These are phyloP conservation scores for Stevia rebaudiana DNA, from an alignment of 140 eudicot genomes.

Conservation along the genomic window DNA sequence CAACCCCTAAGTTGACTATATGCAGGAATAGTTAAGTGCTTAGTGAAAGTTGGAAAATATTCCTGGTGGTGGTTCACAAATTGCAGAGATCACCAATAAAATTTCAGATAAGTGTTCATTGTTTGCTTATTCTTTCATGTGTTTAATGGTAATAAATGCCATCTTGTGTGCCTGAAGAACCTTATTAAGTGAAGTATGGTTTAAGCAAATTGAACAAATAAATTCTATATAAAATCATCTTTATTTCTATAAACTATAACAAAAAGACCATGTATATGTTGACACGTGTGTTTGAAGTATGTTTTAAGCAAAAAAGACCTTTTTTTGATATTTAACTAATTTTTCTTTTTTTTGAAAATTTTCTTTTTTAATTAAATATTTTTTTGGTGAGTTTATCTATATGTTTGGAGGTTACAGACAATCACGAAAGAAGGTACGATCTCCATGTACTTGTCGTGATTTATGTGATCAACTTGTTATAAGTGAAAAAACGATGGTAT, in stretches of 20 bases:
- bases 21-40: slow-evolving; percentile 5
- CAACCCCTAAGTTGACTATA: not conserved
- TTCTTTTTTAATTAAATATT: not conserved
- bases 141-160: not conserved
- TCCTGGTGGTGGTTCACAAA: not conserved
- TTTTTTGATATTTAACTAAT: not conserved
- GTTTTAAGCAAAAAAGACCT: too few species aligned
- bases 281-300: not conserved
- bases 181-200: not conserved
- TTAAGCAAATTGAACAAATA: too few species aligned
- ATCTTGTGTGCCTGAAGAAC: slow-evolving; percentile 8
- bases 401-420: not conserved
- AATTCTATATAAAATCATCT: too few species aligned
- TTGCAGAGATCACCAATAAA: not conserved
- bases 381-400: not conserved
- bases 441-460: not conserved
- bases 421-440: not conserved
- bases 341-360: not conserved
- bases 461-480: not conserved
- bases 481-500: not conserved
- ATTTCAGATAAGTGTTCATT: slow-evolving; percentile 14
- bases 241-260: too few species aligned
- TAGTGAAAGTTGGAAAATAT: not conserved
- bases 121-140: not conserved
- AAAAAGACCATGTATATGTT: not conserved